Base-by-base conservation (phyloP, 495 filamentous ascomycete genomes). In the Penicillium coffeae region DNA sequence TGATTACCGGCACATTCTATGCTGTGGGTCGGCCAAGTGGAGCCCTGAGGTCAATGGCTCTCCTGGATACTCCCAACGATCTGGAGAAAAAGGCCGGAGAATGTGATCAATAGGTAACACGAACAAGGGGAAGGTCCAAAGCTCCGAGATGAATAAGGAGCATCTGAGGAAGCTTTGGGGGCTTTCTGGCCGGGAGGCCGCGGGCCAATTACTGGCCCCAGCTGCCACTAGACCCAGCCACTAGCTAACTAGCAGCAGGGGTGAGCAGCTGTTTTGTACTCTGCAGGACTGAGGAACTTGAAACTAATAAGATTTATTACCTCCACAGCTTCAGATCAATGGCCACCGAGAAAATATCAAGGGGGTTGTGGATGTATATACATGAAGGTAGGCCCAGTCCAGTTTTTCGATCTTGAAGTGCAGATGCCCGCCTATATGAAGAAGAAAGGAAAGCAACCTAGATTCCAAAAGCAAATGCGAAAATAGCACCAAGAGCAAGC, bases 281-380 rank as follows among this genome's bases (percentile, higher is more conserved):
- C n/a, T n/a, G n/a, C n/a, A n/a, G n/a, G n/a, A n/a, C n/a, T n/a
- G n/a, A n/a, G n/a, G n/a, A n/a, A n/a, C 3, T 25, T 8, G 38
- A 41, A n/a, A 10, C 8, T 9, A 21, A 42, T 33, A 16, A 10
- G 15, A 42, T 42, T 50, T 34, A 53, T 53, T 54, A 50, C 47
- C 50, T 53, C 46, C 50, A 42, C 49, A 48, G 50, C 38, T 21
- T 39, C 49, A 21, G 15, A 48, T 33, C 48, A 51, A 54, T 30
- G 40, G 38, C 46, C 54, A 14, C 49, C 54, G 36, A 47, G 30
- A 50, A 43, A 21, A 40, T 44, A 43, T 39, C 45, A 51, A 52
- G 47, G 49, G 55, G 42, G 44, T 50, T 49, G 42, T 52, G 42
- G 47, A 46, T 47, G 34, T 58, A 58, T 58, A 48, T 58, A 58